Evolutionary conservation across 805 yeast genomes (phyloP), one percentile per base, ranked within the genome.

Genomic region (Wickerhamiella kurtzmanii): DNA sequence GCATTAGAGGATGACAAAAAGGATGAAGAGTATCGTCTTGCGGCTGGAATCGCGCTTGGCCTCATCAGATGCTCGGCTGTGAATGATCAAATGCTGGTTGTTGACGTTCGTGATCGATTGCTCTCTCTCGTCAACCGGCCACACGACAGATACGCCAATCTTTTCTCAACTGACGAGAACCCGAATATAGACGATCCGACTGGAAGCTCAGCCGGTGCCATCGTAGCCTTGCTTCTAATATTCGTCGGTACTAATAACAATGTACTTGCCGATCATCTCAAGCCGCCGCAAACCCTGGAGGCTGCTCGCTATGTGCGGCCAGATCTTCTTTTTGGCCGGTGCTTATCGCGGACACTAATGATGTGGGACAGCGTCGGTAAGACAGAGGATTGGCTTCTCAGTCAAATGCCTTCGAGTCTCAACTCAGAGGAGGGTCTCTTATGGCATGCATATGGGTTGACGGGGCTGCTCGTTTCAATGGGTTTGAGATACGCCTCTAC

Each of bases 11-110:
- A 38, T 38, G 38, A 17, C 8, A 78, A 2, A 78, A 76, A 61
- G 96, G 88, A 43, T 35, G 50, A 46, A 18, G 48, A 41, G 9
- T 28, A 46, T 37, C 44, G 41, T 25, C 38, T 50, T 11, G 46
- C 55, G 0, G 32, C 94, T 1, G 98, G 98, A 0, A 74, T 89
- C 38, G 77, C 95, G 0, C 63, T 88, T 16, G 99, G 99, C 0
- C 74, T 79, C 48, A 78, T 87, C 15, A 6, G 32, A 6, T 6
- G 32, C 32, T 11, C n/a, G n/a, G n/a, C 11, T 25, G 32, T 6
- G 32, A 6, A 6, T 11, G 9, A 25, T 6, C 9, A 25, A 25
- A 87, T 88, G 56, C 61, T 28, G 15, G 74, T 76, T 47, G 94
- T 92, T 1, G 73, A 73, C 45, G 75, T 73, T 49, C 62, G 80